Evolutionary conservation across 2,329 filamentous ascomycete species (phyloP).

Genomic region (Hypomyces rosellus): DNA sequence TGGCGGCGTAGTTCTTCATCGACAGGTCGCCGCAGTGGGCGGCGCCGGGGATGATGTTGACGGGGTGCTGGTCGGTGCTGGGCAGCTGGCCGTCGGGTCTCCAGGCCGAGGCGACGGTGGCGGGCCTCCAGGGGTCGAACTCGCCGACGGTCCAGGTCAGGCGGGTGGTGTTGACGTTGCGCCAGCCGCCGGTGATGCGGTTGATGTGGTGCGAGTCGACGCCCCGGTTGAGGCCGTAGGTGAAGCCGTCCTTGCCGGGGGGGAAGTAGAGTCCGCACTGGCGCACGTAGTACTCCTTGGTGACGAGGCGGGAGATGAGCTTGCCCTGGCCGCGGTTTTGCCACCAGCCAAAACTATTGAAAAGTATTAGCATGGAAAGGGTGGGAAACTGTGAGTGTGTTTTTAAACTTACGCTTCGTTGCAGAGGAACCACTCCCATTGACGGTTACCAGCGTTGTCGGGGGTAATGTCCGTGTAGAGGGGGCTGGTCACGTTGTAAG

Average conservation of each 20-base stretch:
- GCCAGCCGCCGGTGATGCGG: slow-evolving; percentile 49
- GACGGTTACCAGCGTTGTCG: slow-evolving; percentile 40
- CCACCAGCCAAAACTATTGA: slow-evolving; percentile 18
- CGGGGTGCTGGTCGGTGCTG: slow-evolving; percentile 40
- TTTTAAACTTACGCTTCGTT: slow-evolving; percentile 48
- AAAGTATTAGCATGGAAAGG: background rate
- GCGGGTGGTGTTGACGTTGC: slow-evolving; percentile 41
- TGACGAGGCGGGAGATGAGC: slow-evolving; percentile 48
- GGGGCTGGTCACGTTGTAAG: slow-evolving; percentile 26
- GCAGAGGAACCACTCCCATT: slow-evolving; percentile 57
- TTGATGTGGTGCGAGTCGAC: slow-evolving; percentile 46
- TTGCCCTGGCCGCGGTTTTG: slow-evolving; percentile 39
- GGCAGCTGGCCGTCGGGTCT: slow-evolving; percentile 48
- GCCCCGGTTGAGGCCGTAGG: slow-evolving; percentile 39
- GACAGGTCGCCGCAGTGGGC: slow-evolving; percentile 52
- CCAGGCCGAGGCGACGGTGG: slow-evolving; percentile 45
- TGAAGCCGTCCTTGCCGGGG: slow-evolving; percentile 34
- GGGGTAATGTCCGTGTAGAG: slow-evolving; percentile 44
- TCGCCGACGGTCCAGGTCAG: slow-evolving; percentile 54
- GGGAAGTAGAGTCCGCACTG: slow-evolving; percentile 54
- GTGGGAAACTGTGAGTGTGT: background rate
- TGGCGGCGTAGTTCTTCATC: slow-evolving; percentile 37
- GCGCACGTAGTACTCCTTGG: slow-evolving; percentile 45
- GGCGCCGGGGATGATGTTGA: slow-evolving; percentile 46
- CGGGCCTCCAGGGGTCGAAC: slow-evolving; percentile 54